Conservation (phyloP, 2,329 filamentous ascomycete species). For the Chaetomiaceae sp. region DNA sequence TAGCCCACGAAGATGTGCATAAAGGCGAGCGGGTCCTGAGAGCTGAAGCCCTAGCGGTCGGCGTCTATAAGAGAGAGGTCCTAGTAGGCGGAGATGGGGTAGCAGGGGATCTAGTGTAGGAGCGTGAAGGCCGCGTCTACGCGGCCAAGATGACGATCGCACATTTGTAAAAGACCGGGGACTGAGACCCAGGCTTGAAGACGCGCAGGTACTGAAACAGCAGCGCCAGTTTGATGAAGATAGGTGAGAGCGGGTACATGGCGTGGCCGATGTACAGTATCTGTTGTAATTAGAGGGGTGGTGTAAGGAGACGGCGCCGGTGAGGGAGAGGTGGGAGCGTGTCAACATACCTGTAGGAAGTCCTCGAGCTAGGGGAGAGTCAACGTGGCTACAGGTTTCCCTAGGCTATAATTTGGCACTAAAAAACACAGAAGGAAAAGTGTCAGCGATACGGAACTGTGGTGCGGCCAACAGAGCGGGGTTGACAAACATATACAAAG, state of each 20-base stretch:
- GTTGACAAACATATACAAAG: slow-evolving; percentile 5
- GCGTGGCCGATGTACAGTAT: slow-evolving; percentile 26
- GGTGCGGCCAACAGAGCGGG: not conserved
- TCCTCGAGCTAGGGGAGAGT: not conserved
- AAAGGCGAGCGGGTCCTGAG: slow-evolving; percentile 1
- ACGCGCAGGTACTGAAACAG: slow-evolving; percentile 27
- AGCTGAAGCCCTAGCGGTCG: slow-evolving; percentile 20
- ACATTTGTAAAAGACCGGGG: slow-evolving; percentile 14
- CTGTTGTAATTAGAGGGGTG: not conserved
- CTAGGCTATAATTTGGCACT: slow-evolving; percentile 2
- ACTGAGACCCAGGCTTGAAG: slow-evolving; percentile 15
- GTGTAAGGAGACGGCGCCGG: not conserved
- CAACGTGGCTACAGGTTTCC: not conserved
- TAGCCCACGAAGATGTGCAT: slow-evolving; percentile 12
- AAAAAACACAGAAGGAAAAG: not conserved
- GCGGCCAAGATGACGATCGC: slow-evolving; percentile 18
- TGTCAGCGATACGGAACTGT: not conserved
- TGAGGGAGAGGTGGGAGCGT: not conserved
- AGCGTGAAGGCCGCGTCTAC: slow-evolving; percentile 23
- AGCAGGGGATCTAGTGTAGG: slow-evolving; percentile 25
- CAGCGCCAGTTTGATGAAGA: slow-evolving; percentile 25
- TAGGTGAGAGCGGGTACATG: slow-evolving; percentile 24
- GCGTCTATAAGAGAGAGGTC: slow-evolving; percentile 3
- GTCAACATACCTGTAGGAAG: not conserved
- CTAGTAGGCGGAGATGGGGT: slow-evolving; percentile 22